Percentiles rank a stretch among this genome's conserved stretches.
Conservation (phyloP, 805 yeast species). For the Starmerella sp. region DNA sequence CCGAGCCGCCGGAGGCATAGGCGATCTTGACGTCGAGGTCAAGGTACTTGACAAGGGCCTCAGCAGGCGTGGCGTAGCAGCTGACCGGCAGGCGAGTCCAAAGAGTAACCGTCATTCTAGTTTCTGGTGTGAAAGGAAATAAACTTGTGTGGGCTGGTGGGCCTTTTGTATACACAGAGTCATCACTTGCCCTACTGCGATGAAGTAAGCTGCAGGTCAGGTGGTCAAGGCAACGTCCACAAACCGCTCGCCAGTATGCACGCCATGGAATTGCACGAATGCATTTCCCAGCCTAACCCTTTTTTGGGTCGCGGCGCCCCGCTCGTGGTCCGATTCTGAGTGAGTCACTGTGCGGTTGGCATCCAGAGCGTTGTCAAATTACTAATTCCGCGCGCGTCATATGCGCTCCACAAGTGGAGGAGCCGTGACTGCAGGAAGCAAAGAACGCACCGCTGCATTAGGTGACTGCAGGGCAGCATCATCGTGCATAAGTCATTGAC, state of each 20-base stretch:
- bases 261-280: too few relatives aligned
- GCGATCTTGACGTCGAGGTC: constrained; percentile 18
- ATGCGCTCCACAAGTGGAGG: not conserved
- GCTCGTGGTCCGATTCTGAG: not conserved
- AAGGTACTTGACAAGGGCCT: constrained; percentile 18
- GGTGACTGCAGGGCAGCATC: not conserved
- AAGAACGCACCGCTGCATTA: not conserved
- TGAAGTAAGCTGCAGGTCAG: constrained; percentile 1
- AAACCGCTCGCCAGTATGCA: too few relatives aligned
- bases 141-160: too few relatives aligned
- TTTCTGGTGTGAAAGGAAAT: not conserved
- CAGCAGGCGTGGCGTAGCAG: constrained; percentile 17
- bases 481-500: not conserved
- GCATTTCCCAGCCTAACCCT: not conserved
- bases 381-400: not conserved
- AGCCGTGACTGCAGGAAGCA: not conserved
- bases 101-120: constrained; percentile 18
- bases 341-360: not conserved
- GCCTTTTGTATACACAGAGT: not conserved
- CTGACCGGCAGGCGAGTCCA: constrained; percentile 18
- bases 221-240: not conserved
- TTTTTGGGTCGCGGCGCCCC: not conserved
- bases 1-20: constrained; percentile 4
- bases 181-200: not conserved
- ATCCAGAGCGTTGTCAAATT: not conserved